Evolutionary conservation across 495 filamentous ascomycete species (phyloP), one percentile per base, ranked within the genome.

Genomic region (Penicillium roqueforti): DNA sequence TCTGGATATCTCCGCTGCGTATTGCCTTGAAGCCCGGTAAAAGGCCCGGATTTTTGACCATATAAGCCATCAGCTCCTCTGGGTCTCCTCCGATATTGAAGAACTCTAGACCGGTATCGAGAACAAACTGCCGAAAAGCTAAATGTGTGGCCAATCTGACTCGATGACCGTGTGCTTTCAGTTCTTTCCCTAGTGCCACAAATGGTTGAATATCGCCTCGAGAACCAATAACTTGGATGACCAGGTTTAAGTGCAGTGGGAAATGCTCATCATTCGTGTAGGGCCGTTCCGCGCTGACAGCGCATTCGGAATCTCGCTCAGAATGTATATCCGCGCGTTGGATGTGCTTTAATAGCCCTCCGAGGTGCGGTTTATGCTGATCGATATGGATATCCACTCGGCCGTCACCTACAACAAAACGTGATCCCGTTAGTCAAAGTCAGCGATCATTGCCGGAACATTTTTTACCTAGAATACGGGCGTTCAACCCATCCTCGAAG

Each of bases 181-280:
- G 57, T 0, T 78, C 74, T 62, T 83, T 81, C 1, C 86, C 87
- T 1, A 89, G 61, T 6, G 84, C 80, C 28, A 91, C 68, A 42
- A 91, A 91, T 6, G 87, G 87, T 64, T 92, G 88, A 0, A 88
- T 87, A 60, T 91, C 88, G 10, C 88, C 89, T n/a, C 88, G 80
- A 1, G 84, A 86, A 10, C 87, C 89, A 19, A 91, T 86, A 0
- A 92, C 84, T 65, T 89, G 87, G 56, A 91, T 90, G 22, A 91
- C 88, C 29, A 91, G 79, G 65, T 92, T 90, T 36, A 91, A 71
- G 26, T 67, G 54, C 18, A 80, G 50, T 9, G 82, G 83, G 11
- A 74, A 78, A 58, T 84, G 78, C 43, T 71, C 68, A 31, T 82
- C 83, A 31, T 82, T 80, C 0, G 87, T 55, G 32, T 1, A 43